These are phyloP conservation scores for Thuidium tamariscinum DNA, from an alignment of 225 moss, liverwort and hornwort genomes.

Conservation along the genomic window DNA sequence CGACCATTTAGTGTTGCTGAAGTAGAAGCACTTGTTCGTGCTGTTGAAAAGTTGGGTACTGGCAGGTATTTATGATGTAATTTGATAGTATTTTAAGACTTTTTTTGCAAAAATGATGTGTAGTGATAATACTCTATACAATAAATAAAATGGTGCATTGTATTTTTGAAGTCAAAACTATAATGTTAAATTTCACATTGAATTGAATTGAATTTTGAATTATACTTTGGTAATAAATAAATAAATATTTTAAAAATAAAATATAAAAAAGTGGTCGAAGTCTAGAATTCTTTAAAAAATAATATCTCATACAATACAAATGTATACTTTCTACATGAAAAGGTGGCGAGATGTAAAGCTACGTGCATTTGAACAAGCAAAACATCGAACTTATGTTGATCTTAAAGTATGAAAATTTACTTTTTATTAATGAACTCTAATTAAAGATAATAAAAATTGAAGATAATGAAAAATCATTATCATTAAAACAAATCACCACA, in stretches of 20 bases:
- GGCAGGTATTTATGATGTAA: constrained; percentile 33
- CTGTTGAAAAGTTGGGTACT: constrained; percentile 87
- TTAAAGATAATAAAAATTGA: background rate
- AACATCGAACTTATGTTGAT: constrained; percentile 95
- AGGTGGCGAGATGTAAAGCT: constrained; percentile 96
- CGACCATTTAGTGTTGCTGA: constrained; percentile 86
- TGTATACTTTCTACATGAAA: background rate
- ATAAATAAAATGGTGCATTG: no score
- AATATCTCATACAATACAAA: background rate
- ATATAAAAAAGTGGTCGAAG: no score
- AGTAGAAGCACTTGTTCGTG: constrained; percentile 80
- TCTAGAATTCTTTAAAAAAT: background rate
- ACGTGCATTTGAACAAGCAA: constrained; percentile 92
- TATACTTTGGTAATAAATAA: accelerated
- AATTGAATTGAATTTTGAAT: no score
- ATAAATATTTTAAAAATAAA: no score
- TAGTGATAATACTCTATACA: background rate
- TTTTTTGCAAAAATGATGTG: accelerated
- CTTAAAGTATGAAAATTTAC: constrained; percentile 35
- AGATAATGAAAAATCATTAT: background rate
- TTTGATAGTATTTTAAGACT: accelerated
- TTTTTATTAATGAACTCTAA: background rate
- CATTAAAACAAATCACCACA: background rate
- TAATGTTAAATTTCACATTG: no score
- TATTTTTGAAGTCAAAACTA: no score